Evolutionary conservation across 257 asterid species (phyloP).

Genomic region (Solanum okadae): DNA sequence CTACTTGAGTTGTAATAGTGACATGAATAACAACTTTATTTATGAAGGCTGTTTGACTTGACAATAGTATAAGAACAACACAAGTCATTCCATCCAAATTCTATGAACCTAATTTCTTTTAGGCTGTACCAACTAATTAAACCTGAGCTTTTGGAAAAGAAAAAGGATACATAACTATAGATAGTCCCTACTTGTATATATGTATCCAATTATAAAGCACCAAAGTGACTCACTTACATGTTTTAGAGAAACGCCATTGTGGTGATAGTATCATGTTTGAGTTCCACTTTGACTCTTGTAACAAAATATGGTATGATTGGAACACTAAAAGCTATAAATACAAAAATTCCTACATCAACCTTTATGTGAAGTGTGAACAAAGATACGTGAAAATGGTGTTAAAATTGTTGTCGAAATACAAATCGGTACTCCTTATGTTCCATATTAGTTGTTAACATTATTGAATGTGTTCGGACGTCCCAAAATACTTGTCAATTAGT

Average conservation of each 20-base stretch:
- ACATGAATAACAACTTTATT: background rate
- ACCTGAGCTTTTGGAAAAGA: background rate
- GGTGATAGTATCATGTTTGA: background rate
- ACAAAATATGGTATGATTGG: background rate
- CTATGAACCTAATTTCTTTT: background rate
- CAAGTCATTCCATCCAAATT: background rate
- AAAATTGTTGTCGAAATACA: background rate
- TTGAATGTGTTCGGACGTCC: rapidly evolving
- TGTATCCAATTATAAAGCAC: background rate
- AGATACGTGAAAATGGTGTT: background rate
- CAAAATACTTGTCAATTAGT: background rate
- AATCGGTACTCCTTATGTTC: background rate
- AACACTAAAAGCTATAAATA: background rate
- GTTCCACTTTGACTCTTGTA: background rate
- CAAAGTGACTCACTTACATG: background rate
- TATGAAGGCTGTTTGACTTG: background rate
- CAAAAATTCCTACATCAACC: background rate
- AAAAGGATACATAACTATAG: background rate
- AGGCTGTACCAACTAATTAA: background rate
- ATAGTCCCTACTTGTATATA: background rate
- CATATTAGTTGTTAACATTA: background rate
- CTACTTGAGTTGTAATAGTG: background rate
- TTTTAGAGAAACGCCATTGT: background rate
- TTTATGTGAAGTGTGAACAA: background rate
- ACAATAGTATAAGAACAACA: background rate